Base-by-base conservation (phyloP, 306 rosid species). In the Begonia masoniana region DNA sequence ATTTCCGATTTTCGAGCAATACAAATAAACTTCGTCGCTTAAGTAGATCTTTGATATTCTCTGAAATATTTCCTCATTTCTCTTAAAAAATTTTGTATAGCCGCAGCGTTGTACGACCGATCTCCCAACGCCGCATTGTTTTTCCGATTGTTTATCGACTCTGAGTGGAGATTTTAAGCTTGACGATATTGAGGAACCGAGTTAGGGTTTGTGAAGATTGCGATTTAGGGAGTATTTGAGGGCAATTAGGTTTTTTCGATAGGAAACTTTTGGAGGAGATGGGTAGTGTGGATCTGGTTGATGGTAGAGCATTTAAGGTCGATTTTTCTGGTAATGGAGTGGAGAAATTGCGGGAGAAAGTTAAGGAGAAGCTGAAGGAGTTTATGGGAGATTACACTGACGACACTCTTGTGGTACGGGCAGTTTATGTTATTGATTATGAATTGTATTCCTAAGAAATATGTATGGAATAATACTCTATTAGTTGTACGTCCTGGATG, bases 341-440 rank as follows among this genome's bases (percentile, higher is more conserved):
- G 16, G 43, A 36, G 21, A 83, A 61, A 75, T 62, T 92, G 58
- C 74, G 78, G 64, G 87, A 79, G 47, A 62, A 54, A 57, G 82
- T 92, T 47, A 78, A 43, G 62, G 93, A 81, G 56, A 92, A 92
- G 72, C 91, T 92, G 13, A 83, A 81, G 83, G 96, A 92, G 67
- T 81, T 79, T 59, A 92, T 84, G 88, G 97, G 97, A 26, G 99
- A 91, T 63, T 92, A 86, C 73, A 79, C 96, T 10, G 96, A 92
- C 50, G 96, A 92, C 67, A 76, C 83, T 68, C 96, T 92, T 41
- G 99, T 86, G 88, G 99, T 92, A 92, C 62, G 84, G 55, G 11
- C 16, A 60, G 24, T 39, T 26, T 52, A 26, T 50, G 47, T 39
- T 50, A 15, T 15, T 10, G 64, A 11, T 68, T 57, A 15, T 19